Base-by-base conservation (phyloP, 805 yeast species). In the Ogataea methanolica region DNA sequence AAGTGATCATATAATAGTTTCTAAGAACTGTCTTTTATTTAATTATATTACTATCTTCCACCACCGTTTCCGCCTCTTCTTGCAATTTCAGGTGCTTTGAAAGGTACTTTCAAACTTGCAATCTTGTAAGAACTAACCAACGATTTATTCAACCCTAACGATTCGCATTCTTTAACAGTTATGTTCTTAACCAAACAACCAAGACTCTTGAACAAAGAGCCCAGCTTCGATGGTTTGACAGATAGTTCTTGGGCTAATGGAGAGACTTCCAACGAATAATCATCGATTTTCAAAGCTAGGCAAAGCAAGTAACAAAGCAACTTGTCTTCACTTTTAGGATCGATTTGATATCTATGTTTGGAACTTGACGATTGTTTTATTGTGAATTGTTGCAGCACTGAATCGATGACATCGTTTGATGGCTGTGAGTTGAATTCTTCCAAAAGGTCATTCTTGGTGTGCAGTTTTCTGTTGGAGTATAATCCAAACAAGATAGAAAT, bases 271-370 rank as follows among this genome's bases (percentile, higher is more conserved):
- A 88, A 79, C 53, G 77, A 71, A 69, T 80, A 92, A 50, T 79
- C 82, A 63, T 88, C 88, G 47, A 91, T 73, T 64, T 85, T 92
- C 61, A 94, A 70, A 36, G 86, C 74, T 37, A 85, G 68, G 6
- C 85, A 86, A 51, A 94, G 70, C 42, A 90, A 72, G 67, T 80
- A 85, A 67, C 96, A 86, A 55, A 94, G 71, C 42, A 94, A 72
- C 68, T 85, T 89, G 68, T 89, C 96, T 66, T 89, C 96, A 61
- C 81, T 79, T 58, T 80, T 84, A 37, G 98, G 97, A 61, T 94
- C 97, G 51, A 94, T 79, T 52, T 78, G 73, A 63, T 79, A 92
- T 26, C 31, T 26, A n/a, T 84, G 76, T 56, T 83, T 78, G 52
- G 84, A 89, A 62, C 83, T 85, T n/a, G 86, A 70, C 2, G 46